Evolutionary conservation across 352 stramenopile genomes (phyloP).

Genomic region (Globisporangium nodosum): DNA sequence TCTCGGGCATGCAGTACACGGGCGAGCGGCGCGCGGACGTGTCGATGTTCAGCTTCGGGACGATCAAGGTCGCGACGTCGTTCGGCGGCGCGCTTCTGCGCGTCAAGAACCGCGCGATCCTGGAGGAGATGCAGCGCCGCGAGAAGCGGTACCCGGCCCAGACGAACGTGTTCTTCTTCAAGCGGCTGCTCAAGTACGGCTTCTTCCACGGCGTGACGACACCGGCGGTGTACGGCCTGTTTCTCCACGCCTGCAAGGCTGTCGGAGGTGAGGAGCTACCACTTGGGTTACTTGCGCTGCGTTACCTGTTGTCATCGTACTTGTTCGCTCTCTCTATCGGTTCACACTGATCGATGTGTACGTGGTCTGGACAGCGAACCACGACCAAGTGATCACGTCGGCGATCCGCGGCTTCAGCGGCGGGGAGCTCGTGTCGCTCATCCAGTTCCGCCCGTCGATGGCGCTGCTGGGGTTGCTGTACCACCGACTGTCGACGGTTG

Average conservation of each 20-base stretch:
- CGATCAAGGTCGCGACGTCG: constrained; percentile 82
- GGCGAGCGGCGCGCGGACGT: constrained; percentile 58
- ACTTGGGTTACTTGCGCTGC: background rate
- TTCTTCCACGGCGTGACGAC: constrained; percentile 63
- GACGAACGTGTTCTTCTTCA: constrained; percentile 72
- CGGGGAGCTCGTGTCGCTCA: constrained; percentile 66
- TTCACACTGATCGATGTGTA: background rate
- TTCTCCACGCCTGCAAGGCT: constrained; percentile 52
- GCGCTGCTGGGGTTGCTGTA: constrained; percentile 66
- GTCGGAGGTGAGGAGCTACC: constrained; percentile 33
- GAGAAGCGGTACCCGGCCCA: constrained; percentile 57
- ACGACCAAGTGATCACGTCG: constrained; percentile 79
- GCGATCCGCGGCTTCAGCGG: constrained; percentile 78
- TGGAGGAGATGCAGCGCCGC: constrained; percentile 62
- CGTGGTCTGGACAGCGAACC: constrained; percentile 31
- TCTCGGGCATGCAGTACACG: constrained; percentile 56
- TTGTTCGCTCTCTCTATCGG: background rate
- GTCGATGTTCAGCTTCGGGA: constrained; percentile 86
- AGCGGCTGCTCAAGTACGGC: constrained; percentile 74
- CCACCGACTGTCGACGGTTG: constrained; percentile 58
- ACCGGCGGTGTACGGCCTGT: constrained; percentile 67
- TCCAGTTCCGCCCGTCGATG: constrained; percentile 74
- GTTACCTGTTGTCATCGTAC: background rate
- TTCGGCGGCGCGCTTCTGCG: constrained; percentile 69
- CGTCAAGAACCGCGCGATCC: constrained; percentile 45